Conservation (phyloP, 345 rosid species). For the Litchi chinensis region DNA sequence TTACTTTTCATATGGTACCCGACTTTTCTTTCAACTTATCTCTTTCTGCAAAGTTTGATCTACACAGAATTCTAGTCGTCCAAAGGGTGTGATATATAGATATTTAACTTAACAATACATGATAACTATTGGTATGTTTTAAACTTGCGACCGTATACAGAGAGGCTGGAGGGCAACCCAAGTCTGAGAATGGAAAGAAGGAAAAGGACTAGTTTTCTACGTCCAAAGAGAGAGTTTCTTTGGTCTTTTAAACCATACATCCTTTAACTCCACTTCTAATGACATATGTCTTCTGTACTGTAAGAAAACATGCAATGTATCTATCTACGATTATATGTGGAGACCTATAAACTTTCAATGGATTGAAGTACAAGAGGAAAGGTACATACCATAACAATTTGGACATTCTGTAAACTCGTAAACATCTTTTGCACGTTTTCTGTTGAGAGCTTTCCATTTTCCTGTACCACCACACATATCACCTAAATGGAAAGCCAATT, state of each 20-base stretch:
- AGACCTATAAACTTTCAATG: no score
- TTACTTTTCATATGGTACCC: neutral
- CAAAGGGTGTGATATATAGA: neutral
- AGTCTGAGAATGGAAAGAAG: neutral
- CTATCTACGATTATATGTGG: neutral
- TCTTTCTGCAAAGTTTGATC: neutral
- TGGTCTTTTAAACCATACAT: neutral
- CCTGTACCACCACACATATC: slow-evolving; percentile 99
- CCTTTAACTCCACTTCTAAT: neutral
- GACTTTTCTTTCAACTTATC: neutral
- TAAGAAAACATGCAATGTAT: neutral
- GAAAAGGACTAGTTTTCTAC: neutral
- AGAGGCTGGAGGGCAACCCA: neutral
- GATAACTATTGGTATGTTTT: neutral
- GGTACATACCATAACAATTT: slow-evolving; percentile 76
- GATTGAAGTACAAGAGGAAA: slow-evolving; percentile 13
- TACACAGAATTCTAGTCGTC: neutral
- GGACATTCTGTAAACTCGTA: slow-evolving; percentile 97
- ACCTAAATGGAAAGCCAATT: slow-evolving; percentile 50
- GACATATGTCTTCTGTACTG: neutral
- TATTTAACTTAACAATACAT: neutral
- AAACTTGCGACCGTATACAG: neutral
- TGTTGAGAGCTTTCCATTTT: slow-evolving; percentile 96
- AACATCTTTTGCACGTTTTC: slow-evolving; percentile 95
- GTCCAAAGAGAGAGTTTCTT: neutral